Percentiles rank a stretch among this genome's conserved stretches.
phyloP scores from a whole-genome alignment of 257 asterid genomes.

The Linderniella brevidens region DNA sequence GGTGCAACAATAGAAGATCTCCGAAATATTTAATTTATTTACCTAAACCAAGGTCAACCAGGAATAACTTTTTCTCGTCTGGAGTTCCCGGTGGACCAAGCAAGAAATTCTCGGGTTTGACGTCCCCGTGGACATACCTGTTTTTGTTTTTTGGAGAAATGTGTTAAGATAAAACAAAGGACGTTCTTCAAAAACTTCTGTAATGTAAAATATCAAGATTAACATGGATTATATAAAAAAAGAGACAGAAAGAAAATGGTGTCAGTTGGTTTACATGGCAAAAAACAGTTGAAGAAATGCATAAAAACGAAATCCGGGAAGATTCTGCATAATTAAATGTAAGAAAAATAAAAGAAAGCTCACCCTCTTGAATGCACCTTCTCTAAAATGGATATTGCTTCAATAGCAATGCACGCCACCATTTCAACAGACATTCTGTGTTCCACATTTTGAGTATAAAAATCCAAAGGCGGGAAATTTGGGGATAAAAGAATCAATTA shows the following conservation, averaged over 20 bases:
- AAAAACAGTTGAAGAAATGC: too few relatives aligned
- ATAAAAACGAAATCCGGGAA: too few relatives aligned
- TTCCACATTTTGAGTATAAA: conserved; percentile 3
- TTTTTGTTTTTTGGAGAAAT: conserved; percentile 1
- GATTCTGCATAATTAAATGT: too few relatives aligned
- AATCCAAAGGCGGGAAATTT: too few relatives aligned
- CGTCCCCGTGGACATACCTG: conserved; percentile 57
- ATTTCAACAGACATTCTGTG: conserved; percentile 76
- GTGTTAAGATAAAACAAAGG: conserved; percentile 1
- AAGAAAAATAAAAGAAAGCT: conserved; percentile 9
- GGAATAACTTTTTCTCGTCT: conserved; percentile 39
- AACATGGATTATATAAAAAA: too few relatives aligned
- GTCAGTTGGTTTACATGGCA: too few relatives aligned
- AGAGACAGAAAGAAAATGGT: too few relatives aligned
- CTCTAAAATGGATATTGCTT: conserved; percentile 77
- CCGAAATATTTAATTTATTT: conserved; percentile 9
- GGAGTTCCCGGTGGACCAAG: conserved; percentile 42
- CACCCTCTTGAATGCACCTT: conserved; percentile 79
- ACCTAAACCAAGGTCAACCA: conserved; percentile 66
- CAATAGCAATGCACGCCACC: conserved; percentile 93
- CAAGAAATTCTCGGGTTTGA: conserved; percentile 55
- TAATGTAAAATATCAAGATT: neutral
- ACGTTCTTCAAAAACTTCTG: neutral
- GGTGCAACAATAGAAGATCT: conserved; percentile 7
- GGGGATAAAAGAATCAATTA: too few relatives aligned